Evolutionary conservation across 148 eudicot species (phyloP).

Genomic region (Rhododendron molle): DNA sequence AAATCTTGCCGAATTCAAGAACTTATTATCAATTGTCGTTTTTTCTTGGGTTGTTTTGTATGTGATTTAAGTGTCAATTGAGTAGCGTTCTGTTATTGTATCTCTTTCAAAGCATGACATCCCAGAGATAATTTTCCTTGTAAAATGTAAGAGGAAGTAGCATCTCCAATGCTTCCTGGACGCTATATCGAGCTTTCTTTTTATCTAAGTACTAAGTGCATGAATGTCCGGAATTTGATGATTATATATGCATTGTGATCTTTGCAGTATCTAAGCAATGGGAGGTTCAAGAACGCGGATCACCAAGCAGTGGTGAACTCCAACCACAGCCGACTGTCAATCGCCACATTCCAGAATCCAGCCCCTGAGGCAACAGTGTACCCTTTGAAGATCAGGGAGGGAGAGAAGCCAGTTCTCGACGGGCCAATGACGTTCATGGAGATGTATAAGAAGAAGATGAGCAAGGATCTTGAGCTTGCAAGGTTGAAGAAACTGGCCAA

Average conservation of each 20-base stretch:
- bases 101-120: background rate
- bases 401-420: slow-evolving; percentile 71
- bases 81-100: background rate
- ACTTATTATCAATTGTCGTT: background rate
- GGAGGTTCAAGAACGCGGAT: slow-evolving; percentile 93
- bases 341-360: slow-evolving; percentile 93
- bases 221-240: background rate
- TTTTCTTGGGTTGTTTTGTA: background rate
- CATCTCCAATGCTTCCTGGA: background rate
- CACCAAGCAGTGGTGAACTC: slow-evolving; percentile 97
- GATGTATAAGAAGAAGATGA: slow-evolving; percentile 70
- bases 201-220: background rate
- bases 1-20: background rate
- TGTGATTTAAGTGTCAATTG: background rate
- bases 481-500: slow-evolving; percentile 32
- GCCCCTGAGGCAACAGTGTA: slow-evolving; percentile 73
- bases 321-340: slow-evolving; percentile 59
- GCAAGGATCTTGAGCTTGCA: slow-evolving; percentile 25
- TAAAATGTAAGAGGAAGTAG: background rate
- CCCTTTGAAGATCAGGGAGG: slow-evolving; percentile 70
- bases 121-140: background rate
- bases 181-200: background rate
- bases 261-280: slow-evolving; percentile 78
- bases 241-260: background rate
- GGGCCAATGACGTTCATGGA: slow-evolving; percentile 68